Conservation (phyloP, 768 basidiomycete genomes). For the Leccinum uliginosum region DNA sequence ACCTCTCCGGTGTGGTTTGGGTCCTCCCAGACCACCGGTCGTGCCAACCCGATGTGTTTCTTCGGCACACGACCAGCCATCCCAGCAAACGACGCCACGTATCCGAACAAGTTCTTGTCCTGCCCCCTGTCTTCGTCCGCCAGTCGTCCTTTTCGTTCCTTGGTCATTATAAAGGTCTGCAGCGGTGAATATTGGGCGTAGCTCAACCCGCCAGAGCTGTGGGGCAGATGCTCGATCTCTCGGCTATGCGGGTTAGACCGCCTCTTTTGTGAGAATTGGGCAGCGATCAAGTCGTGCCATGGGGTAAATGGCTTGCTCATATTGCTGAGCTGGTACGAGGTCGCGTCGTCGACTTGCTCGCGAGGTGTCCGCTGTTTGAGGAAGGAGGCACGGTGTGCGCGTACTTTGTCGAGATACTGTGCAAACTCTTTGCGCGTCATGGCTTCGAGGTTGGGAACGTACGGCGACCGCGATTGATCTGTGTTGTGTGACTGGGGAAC, state of each 20-base stretch:
- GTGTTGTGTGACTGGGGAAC: slow-evolving; percentile 14
- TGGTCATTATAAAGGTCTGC: slow-evolving; percentile 49
- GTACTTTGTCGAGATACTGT: slow-evolving; percentile 55
- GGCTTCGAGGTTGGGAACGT: slow-evolving; percentile 50
- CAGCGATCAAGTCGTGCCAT: slow-evolving; percentile 26
- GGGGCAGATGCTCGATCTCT: slow-evolving; percentile 60
- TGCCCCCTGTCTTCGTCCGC: slow-evolving; percentile 31
- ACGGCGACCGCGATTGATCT: slow-evolving; percentile 20
- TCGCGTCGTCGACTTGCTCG: slow-evolving; percentile 16
- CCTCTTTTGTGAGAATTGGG: slow-evolving; percentile 18
- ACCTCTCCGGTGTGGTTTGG: slow-evolving; percentile 25
- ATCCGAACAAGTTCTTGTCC: slow-evolving; percentile 10
- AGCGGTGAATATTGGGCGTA: slow-evolving; percentile 54
- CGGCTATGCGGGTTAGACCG: slow-evolving; percentile 23
- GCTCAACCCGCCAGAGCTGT: slow-evolving; percentile 55
- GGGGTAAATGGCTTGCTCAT: slow-evolving; percentile 12
- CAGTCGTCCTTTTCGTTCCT: slow-evolving; percentile 56
- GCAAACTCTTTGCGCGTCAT: slow-evolving; percentile 61
- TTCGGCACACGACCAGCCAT: slow-evolving; percentile 22
- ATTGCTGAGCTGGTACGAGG: slow-evolving; percentile 28
- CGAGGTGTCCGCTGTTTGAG: slow-evolving; percentile 32
- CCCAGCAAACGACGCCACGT: slow-evolving; percentile 32
- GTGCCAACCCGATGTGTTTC: slow-evolving; percentile 13
- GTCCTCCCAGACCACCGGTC: slow-evolving; percentile 28
- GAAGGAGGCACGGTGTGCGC: slow-evolving; percentile 55